Evolutionary conservation across 176 grass and related monocot genomes (phyloP), one percentile per base, ranked within the genome.

Genomic region (Aegilops tauschii): DNA sequence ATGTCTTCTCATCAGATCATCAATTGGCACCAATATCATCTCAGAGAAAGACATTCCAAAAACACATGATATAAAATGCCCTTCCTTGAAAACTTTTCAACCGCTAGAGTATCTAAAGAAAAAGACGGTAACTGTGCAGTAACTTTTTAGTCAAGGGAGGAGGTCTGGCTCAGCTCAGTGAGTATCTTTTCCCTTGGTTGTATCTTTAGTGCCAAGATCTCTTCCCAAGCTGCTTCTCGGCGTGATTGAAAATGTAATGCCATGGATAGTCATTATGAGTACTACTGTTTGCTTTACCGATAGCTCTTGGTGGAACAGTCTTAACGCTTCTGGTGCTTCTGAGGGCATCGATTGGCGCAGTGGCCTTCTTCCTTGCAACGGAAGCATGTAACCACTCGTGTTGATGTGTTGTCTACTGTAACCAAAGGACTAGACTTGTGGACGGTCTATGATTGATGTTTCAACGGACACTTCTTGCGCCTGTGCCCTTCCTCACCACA

Each of bases 111-210:
- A 62, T 62, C 59, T 25, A 9, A 62, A 62, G 21, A 62, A 62
- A 25, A 62, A 9, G 9, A 62, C 3, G 18, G 59, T 23, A 23
- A 62, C 59, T 62, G 17, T 11, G 18, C 59, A 62, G 18, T 23
- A 62, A 62, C 59, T 62, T 62, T 18, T 62, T 62, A n/a, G 59
- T 76, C 73, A 76, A 76, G 73, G 73, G 73, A 31, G 45, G 73
- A 76, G 45, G 45, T 31, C 14, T 54, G 28, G 45, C 73, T 54
- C 45, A 52, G 45, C 4, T 54, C 8, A 2, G 27, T 76, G 45
- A 76, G 45, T 76, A 54, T 54, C 8, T 54, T 73, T 54, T 27
- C 45, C 27, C 45, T 21, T 76, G 28, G 25, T 76, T 76, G 27
- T 76, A 54, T 76, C 44, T 54, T 20, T 3, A 52, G 73, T 31